A percentile compares a stretch with the other conserved stretches of the same genome.
Evolutionary conservation across 192 early-diverging fungal species (phyloP).

Genomic region (Umbelopsis ramanniana): DNA sequence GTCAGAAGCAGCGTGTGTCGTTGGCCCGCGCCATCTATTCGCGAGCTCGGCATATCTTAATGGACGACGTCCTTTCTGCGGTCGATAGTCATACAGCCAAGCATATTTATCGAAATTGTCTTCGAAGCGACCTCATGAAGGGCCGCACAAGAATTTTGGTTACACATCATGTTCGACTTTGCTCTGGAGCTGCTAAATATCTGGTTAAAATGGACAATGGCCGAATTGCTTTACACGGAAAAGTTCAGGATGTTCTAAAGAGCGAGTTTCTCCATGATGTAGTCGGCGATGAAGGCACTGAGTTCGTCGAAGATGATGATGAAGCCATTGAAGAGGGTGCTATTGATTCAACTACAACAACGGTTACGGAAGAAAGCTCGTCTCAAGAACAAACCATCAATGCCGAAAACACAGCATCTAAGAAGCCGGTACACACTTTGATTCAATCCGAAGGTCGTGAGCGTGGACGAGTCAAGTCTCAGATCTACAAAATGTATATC

Average conservation of each 20-base stretch:
- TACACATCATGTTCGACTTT: constrained; percentile 71
- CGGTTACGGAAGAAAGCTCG: not conserved
- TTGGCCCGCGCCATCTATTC: constrained; percentile 83
- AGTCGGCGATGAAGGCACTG: constrained; percentile 18
- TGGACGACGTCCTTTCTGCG: constrained; percentile 80
- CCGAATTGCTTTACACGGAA: constrained; percentile 35
- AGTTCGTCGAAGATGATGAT: not conserved
- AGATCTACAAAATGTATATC: constrained; percentile 79
- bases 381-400: not conserved
- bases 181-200: constrained; percentile 52
- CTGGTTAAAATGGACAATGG: constrained; percentile 61
- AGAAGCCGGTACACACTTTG: constrained; percentile 49
- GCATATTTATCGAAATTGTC: constrained; percentile 55
- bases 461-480: constrained; percentile 72
- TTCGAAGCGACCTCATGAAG: constrained; percentile 66
- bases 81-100: constrained; percentile 55
- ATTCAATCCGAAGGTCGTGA: constrained; percentile 83
- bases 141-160: constrained; percentile 82
- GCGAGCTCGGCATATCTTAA: constrained; percentile 65
- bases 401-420: not conserved
- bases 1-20: constrained; percentile 77
- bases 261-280: constrained; percentile 25
- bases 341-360: not conserved
- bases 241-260: constrained; percentile 12
- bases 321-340: constrained; percentile 3